Evolutionary conservation across 768 basidiomycete species (phyloP).

Genomic region (Termitomyces sp.): DNA sequence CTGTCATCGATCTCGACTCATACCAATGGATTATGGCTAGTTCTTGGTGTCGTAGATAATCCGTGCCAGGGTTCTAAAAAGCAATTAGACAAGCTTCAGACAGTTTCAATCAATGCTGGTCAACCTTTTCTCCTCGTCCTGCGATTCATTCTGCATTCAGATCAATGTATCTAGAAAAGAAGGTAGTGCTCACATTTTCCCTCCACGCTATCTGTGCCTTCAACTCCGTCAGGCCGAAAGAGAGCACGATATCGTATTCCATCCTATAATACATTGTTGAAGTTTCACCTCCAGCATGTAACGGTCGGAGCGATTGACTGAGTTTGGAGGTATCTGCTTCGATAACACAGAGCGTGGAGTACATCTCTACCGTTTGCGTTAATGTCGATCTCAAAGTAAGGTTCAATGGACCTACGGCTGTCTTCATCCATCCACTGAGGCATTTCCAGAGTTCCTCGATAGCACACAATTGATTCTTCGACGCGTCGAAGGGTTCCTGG

Average conservation of each 20-base stretch:
- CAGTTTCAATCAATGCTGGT: neutral
- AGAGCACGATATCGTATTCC: constrained; percentile 37
- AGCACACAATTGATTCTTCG: constrained; percentile 15
- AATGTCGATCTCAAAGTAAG: neutral
- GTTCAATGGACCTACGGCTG: constrained; percentile 8
- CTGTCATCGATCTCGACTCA: neutral
- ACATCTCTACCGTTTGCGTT: constrained; percentile 12
- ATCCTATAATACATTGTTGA: constrained; percentile 22
- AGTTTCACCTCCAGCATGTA: neutral
- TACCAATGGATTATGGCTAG: neutral
- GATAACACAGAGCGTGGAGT: constrained; percentile 17
- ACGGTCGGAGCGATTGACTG: constrained; percentile 2
- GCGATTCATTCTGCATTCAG: neutral
- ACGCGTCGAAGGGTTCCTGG: constrained; percentile 4
- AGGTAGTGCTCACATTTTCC: neutral
- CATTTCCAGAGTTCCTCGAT: constrained; percentile 13
- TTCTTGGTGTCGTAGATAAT: neutral
- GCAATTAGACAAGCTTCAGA: neutral
- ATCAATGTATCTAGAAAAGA: neutral
- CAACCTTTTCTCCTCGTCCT: constrained; percentile 35
- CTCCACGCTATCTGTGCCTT: constrained; percentile 45
- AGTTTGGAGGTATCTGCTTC: constrained; percentile 14
- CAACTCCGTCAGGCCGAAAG: constrained; percentile 50
- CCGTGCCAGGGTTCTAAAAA: neutral
- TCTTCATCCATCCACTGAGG: constrained; percentile 23